Percentiles rank a stretch among this genome's conserved stretches.
Conservation (phyloP, 495 filamentous ascomycete species). For the Mytilinidion resinicola region DNA sequence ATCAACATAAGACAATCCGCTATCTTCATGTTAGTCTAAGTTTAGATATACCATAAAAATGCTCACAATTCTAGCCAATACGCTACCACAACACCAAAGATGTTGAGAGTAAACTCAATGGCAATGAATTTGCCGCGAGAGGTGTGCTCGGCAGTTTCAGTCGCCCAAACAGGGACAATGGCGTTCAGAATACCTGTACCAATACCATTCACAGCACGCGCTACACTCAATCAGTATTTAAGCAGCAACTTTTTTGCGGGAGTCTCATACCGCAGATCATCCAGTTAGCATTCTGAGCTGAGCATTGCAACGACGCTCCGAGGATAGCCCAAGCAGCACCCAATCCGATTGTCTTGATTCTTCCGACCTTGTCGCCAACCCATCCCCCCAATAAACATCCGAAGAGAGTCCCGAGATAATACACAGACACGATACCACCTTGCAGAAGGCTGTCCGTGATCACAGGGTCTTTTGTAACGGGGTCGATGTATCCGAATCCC, state of each 20-base stretch:
- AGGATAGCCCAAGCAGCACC: constrained; percentile 53
- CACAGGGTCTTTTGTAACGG: constrained; percentile 40
- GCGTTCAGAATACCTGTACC: constrained; percentile 70
- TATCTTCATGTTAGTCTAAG: not conserved
- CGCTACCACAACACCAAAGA: constrained; percentile 65
- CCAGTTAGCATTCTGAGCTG: constrained; percentile 60
- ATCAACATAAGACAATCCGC: constrained; percentile 55
- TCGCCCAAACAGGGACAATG: constrained; percentile 66
- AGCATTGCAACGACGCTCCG: constrained; percentile 55
- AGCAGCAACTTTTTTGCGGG: constrained; percentile 16
- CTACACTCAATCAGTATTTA: constrained; percentile 26
- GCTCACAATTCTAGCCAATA: constrained; percentile 61
- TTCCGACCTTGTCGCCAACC: constrained; percentile 54
- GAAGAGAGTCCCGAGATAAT: constrained; percentile 62
- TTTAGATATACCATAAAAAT: not conserved
- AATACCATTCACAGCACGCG: constrained; percentile 59
- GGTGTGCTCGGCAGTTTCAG: constrained; percentile 61
- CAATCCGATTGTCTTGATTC: constrained; percentile 55
- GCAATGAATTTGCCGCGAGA: constrained; percentile 65
- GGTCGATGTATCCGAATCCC: constrained; percentile 56
- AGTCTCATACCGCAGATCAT: constrained; percentile 61
- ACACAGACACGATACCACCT: constrained; percentile 63
- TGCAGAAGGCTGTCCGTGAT: constrained; percentile 58
- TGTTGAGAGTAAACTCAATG: constrained; percentile 69
- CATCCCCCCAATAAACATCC: constrained; percentile 56